Evolutionary conservation across 495 filamentous ascomycete species (phyloP).

Genomic region (Tuber calosporum): DNA sequence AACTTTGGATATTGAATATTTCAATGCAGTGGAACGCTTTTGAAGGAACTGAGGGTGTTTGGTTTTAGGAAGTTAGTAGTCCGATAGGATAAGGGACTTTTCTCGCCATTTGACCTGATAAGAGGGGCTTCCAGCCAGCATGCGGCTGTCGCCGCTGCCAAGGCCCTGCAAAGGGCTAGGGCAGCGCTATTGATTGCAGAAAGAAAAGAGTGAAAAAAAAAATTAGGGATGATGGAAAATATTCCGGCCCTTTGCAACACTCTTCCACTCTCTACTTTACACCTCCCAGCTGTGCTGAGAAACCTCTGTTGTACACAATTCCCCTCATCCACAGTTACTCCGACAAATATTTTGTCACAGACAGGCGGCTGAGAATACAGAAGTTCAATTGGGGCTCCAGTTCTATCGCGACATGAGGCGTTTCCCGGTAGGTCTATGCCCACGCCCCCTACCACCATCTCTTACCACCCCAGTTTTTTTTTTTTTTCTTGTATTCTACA

Average conservation of each 20-base stretch:
- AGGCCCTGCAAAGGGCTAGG: conserved; percentile 26
- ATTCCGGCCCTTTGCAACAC: not conserved
- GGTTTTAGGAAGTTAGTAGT: not conserved
- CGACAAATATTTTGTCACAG: not conserved
- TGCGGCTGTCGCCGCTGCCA: conserved; percentile 11
- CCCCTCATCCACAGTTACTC: not conserved
- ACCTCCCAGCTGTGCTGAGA: conserved; percentile 5
- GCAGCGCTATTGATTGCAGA: conserved; percentile 23
- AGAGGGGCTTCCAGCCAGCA: not conserved
- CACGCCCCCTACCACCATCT: conserved; percentile 26
- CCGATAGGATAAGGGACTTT: not conserved
- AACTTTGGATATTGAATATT: not conserved
- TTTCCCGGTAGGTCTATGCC: conserved; percentile 39
- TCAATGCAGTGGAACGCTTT: not conserved
- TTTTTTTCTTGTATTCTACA: conserved; percentile 17
- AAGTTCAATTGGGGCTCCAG: conserved; percentile 15
- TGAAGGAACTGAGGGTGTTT: not conserved
- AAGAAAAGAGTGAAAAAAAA: conserved; percentile 20
- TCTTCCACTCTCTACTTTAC: conserved; percentile 2
- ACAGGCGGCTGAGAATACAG: not conserved
- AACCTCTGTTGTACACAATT: not conserved
- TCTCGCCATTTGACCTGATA: not conserved
- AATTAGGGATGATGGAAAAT: not conserved
- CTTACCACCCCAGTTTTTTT: conserved; percentile 12
- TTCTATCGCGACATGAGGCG: conserved; percentile 42